These are phyloP conservation scores for Coemansia sp. DNA, from an alignment of 192 early-diverging fungal genomes.

Conservation along the genomic window DNA sequence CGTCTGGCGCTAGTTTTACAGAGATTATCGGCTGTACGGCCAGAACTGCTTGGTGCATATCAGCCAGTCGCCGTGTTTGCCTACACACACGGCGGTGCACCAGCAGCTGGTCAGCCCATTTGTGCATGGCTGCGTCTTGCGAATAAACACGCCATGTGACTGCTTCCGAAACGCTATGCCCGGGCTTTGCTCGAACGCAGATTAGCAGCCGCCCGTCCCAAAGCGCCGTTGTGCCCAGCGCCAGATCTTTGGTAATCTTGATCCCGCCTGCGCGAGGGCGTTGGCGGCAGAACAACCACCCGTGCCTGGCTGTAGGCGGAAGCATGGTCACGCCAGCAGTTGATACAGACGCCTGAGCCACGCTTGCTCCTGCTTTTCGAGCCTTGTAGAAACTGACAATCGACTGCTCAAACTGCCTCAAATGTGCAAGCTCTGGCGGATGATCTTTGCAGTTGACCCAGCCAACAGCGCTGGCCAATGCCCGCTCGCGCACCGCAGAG, in stretches of 20 bases:
- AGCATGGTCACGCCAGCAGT: conserved; percentile 32
- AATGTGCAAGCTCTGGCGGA: conserved; percentile 41
- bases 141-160: conserved; percentile 25
- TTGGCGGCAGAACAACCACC: conserved; percentile 47
- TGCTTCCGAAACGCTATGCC: not conserved
- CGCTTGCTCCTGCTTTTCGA: not conserved
- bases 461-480: conserved; percentile 22
- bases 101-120: conserved; percentile 12
- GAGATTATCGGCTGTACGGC: conserved; percentile 32
- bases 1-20: not conserved
- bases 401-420: conserved; percentile 22
- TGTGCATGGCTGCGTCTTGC: conserved; percentile 21
- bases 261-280: conserved; percentile 29
- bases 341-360: not conserved
- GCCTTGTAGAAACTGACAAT: conserved; percentile 10
- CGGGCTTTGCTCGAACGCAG: not conserved
- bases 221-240: conserved; percentile 16
- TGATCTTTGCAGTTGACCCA: conserved; percentile 37
- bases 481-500: conserved; percentile 39
- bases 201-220: conserved; percentile 40
- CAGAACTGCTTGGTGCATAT: conserved; percentile 14
- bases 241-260: not conserved
- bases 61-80: not conserved
- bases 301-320: conserved; percentile 21
- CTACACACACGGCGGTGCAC: conserved; percentile 18